Evolutionary conservation across 208 protist species (phyloP), one percentile per base, ranked within the genome.

Genomic region (Balamuthia mandrillaris): DNA sequence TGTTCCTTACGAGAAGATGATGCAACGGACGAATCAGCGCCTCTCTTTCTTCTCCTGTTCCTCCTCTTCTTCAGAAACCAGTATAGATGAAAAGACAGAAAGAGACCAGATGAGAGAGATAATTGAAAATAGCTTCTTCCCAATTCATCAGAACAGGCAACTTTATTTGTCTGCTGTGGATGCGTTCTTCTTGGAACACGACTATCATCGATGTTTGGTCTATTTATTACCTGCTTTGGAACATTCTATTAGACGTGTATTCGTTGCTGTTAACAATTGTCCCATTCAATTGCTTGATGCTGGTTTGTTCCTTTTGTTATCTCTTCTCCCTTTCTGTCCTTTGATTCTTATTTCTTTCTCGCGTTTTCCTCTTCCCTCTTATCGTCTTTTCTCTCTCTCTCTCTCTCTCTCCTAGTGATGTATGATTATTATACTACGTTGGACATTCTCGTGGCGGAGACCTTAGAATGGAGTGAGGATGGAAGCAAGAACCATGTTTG

Each of bases 381-480:
- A 24, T 49, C 16, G 12, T 21, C 21, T 35, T 35, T 66, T 66
- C 12, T 66, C 21, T 24, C 21, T 66, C 21, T 66, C 12, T 66
- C 18, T 3, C 35, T 66, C 9, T 0, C 37, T n/a, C 24, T 2
- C 4, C 1, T 5, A 81, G 72, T 81, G 31, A 81, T 81, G 72
- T 81, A 81, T 33, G 72, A 81, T 31, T 81, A 81, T 39, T 81
- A 81, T 24, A 81, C 72, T 1, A 81, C 72, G 44, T 39, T 81
- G 24, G 72, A 81, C 29, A 49, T 81, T 42, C 24, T 81, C 27
- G 31, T 81, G 41, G 47, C 3, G 3, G 18, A 14, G 0, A 81
- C 44, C 14, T 29, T 81, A 31, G 72, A 81, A 60, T 60, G 7
- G 52, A 18, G 52, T 33, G 31, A 60, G n/a, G 52, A n/a, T 60